phyloP scores from a whole-genome alignment of 345 rosid genomes.

The Boechera retrofracta region DNA sequence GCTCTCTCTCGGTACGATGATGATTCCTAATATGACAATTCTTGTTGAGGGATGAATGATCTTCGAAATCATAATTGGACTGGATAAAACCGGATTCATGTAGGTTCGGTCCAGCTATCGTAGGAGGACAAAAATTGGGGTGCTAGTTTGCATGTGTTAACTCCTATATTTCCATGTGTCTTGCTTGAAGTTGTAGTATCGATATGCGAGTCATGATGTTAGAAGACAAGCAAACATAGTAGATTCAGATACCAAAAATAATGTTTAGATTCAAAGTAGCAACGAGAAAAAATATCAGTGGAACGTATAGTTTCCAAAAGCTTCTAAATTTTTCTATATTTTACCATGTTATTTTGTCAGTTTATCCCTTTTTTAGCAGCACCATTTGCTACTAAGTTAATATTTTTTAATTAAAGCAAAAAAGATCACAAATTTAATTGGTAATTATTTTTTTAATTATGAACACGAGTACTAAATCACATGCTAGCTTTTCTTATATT shows the following conservation, averaged over 20 bases:
- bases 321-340: background rate
- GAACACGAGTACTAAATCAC: background rate
- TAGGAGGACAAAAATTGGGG: background rate
- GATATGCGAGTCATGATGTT: constrained; percentile 13
- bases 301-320: background rate
- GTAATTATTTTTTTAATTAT: background rate
- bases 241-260: background rate
- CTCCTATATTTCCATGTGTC: constrained; percentile 14
- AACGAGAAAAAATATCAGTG: background rate
- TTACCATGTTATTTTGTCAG: background rate
- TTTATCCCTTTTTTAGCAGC: background rate
- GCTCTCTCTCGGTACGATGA: background rate
- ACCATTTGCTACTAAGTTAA: background rate
- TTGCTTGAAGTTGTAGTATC: constrained; percentile 24
- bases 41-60: background rate
- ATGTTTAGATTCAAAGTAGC: background rate
- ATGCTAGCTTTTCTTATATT: background rate
- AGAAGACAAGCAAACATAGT: background rate
- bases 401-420: background rate
- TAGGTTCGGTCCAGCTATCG: constrained; percentile 3
- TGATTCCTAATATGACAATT: constrained; percentile 8
- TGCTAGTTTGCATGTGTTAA: constrained; percentile 15
- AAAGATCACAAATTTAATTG: background rate
- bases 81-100: background rate
- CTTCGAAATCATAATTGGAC: background rate